A percentile compares a stretch with the other conserved stretches of the same genome.
phyloP scores from a whole-genome alignment of 108 stramenopile species.

The Nitzschia palea region DNA sequence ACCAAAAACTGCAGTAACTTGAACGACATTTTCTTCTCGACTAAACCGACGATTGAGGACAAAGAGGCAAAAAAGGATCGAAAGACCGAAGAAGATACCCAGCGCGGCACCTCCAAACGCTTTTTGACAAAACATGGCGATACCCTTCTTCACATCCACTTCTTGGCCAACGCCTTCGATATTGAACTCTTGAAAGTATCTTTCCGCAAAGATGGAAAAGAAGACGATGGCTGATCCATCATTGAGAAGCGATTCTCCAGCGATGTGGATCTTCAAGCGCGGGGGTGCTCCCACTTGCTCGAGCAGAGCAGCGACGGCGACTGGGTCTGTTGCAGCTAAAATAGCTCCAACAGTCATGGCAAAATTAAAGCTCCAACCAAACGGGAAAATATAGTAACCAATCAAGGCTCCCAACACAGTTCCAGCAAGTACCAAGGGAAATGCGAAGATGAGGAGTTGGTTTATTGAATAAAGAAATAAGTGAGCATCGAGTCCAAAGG shows the following conservation, averaged over 20 bases:
- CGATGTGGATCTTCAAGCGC: slow-evolving; percentile 70
- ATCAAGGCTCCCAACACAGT: slow-evolving; percentile 61
- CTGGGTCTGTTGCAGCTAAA: slow-evolving; percentile 92
- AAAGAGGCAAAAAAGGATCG: slow-evolving; percentile 38
- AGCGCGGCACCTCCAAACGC: slow-evolving; percentile 72
- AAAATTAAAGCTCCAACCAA: slow-evolving; percentile 60
- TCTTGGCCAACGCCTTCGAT: slow-evolving; percentile 52
- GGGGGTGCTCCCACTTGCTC: slow-evolving; percentile 74
- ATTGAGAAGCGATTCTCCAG: slow-evolving; percentile 82
- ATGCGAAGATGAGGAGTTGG: slow-evolving; percentile 84
- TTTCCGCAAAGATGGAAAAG: slow-evolving; percentile 73
- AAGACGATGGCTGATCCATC: slow-evolving; percentile 93
- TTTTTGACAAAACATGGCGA: slow-evolving; percentile 65
- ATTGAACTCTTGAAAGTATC: slow-evolving; percentile 50
- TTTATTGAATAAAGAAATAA: slow-evolving; percentile 46
- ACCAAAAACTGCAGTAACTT: slow-evolving; percentile 78
- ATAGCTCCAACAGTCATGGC: slow-evolving; percentile 87
- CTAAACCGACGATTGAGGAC: slow-evolving; percentile 61
- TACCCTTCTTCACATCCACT: slow-evolving; percentile 11
- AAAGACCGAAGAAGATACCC: slow-evolving; percentile 72
- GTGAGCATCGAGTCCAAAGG: slow-evolving; percentile 70
- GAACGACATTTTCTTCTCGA: slow-evolving; percentile 67
- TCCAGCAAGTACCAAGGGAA: slow-evolving; percentile 79
- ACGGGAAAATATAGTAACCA: slow-evolving; percentile 63
- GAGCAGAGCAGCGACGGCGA: slow-evolving; percentile 83